Percentiles rank a stretch among this genome's conserved stretches.
Evolutionary conservation across 352 stramenopile species (phyloP).

Genomic region (Paralagenidium karlingii): DNA sequence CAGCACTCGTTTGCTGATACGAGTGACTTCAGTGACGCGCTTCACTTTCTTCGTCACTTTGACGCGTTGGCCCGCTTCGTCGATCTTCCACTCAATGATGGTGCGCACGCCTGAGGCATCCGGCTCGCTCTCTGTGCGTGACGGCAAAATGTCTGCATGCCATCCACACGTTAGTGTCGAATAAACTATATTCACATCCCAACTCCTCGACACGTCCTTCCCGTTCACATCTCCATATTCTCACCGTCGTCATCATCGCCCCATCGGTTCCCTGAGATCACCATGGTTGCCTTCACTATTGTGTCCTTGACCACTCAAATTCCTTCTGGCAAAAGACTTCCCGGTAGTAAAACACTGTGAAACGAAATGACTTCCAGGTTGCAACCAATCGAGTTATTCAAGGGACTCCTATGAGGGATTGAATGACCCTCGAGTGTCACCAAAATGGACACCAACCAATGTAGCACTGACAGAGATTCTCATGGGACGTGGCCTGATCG

Average conservation of each 20-base stretch:
- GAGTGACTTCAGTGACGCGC: constrained; percentile 73
- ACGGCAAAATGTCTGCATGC: constrained; percentile 46
- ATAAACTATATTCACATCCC: neutral
- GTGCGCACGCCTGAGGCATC: constrained; percentile 72
- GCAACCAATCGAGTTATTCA: neutral
- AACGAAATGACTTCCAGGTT: neutral
- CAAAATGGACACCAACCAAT: constrained; percentile 96
- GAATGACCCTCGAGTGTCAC: too few species aligned
- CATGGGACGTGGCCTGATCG: constrained; percentile 94
- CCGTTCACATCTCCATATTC: neutral
- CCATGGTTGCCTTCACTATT: constrained; percentile 35
- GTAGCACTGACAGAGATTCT: constrained; percentile 99
- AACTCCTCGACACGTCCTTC: neutral
- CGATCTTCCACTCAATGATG: constrained; percentile 85
- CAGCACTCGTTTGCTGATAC: constrained; percentile 69
- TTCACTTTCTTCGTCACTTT: constrained; percentile 87
- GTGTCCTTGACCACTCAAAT: neutral
- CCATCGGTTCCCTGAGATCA: constrained; percentile 62
- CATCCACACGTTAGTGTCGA: neutral
- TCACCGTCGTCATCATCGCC: constrained; percentile 57
- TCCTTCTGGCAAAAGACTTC: neutral
- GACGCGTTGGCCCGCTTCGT: constrained; percentile 81
- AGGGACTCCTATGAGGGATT: neutral
- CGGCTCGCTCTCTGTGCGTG: constrained; percentile 71
- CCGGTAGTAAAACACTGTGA: neutral